Evolutionary conservation across 495 filamentous ascomycete species (phyloP).

Genomic region (Xylaria longipes): DNA sequence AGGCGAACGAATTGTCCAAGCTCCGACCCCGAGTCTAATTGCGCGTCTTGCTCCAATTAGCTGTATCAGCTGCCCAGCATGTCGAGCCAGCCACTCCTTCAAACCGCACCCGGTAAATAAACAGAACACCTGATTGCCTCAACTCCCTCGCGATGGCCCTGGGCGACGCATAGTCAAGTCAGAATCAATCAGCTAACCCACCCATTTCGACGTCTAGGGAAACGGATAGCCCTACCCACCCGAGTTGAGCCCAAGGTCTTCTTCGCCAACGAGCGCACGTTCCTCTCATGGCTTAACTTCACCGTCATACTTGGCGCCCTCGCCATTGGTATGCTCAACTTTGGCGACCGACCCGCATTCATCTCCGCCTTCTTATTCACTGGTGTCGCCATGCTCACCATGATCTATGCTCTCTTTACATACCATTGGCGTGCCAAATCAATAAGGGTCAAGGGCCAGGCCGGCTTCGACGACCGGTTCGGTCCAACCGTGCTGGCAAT

Average conservation of each 20-base stretch:
- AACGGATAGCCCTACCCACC: slow-evolving; percentile 96
- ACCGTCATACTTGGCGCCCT: slow-evolving; percentile 96
- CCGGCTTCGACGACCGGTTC: slow-evolving; percentile 93
- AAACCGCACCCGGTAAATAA: slow-evolving; percentile 78
- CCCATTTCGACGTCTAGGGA: slow-evolving; percentile 62
- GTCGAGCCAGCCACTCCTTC: slow-evolving; percentile 96
- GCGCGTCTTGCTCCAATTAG: slow-evolving; percentile 5
- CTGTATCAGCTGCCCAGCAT: slow-evolving; percentile 52
- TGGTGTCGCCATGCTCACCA: slow-evolving; percentile 89
- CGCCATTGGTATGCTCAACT: slow-evolving; percentile 95
- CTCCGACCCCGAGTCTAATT: neutral
- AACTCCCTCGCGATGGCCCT: slow-evolving; percentile 1
- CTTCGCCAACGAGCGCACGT: slow-evolving; percentile 99
- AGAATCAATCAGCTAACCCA: slow-evolving; percentile 10
- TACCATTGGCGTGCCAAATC: slow-evolving; percentile 97
- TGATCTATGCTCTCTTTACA: slow-evolving; percentile 93
- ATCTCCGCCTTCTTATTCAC: slow-evolving; percentile 95
- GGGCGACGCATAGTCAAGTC: neutral
- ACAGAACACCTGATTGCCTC: slow-evolving; percentile 14
- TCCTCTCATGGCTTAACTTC: slow-evolving; percentile 99
- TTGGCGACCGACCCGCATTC: slow-evolving; percentile 90
- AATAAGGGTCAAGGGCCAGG: slow-evolving; percentile 88
- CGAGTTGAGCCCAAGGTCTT: slow-evolving; percentile 99
- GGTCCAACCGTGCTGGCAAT: slow-evolving; percentile 90
- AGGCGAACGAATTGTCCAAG: neutral